Conservation (phyloP, 2,329 filamentous ascomycete genomes). For the Mariannaea elegans region DNA sequence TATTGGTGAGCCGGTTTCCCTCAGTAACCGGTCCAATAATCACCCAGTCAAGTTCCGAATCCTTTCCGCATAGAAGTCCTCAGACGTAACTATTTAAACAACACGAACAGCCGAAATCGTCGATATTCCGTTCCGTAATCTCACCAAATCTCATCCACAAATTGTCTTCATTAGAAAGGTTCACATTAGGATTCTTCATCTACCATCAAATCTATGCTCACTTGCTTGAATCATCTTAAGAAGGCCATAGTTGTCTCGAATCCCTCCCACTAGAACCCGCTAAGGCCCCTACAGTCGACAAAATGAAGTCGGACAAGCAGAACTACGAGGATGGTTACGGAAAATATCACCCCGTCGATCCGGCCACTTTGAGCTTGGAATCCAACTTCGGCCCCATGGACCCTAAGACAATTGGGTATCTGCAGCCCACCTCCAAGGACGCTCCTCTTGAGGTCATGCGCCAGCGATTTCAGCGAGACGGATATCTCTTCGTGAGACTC, state of each 20-base stretch:
- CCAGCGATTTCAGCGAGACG: slow-evolving; percentile 22
- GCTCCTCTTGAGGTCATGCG: slow-evolving; percentile 22
- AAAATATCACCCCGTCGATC: slow-evolving; percentile 4
- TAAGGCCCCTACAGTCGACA: neutral
- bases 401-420: slow-evolving; percentile 19
- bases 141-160: neutral
- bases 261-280: neutral
- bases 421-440: slow-evolving; percentile 20
- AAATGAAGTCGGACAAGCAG: neutral
- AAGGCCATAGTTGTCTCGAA: slow-evolving; percentile 13
- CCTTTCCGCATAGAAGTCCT: no score
- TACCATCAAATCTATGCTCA: neutral
- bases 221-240: no score
- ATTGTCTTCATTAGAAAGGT: no score
- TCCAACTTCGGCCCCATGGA: slow-evolving; percentile 18
- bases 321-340: slow-evolving; percentile 6
- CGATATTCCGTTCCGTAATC: neutral
- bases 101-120: no score
- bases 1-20: no score
- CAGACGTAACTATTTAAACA: no score
- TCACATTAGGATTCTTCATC: no score
- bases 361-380: slow-evolving; percentile 7
- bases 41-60: no score
- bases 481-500: slow-evolving; percentile 21
- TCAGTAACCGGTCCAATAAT: no score